Conservation (phyloP, 306 rosid genomes). For the barrel medic (Medicago truncatula) region DNA sequence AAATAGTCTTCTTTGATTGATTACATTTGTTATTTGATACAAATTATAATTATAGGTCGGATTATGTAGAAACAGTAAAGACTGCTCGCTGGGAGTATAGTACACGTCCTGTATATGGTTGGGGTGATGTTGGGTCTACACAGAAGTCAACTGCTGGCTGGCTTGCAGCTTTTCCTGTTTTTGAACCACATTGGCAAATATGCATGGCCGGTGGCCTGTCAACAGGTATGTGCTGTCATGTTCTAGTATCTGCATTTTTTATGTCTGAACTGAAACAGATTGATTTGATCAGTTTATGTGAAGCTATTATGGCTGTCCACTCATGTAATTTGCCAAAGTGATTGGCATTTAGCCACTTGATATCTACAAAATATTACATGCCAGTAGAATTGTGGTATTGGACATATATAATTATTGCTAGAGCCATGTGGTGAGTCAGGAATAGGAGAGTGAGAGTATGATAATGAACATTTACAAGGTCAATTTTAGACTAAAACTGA, state of each 20-base stretch:
- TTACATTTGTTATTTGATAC: constrained; percentile 36
- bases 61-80: constrained; percentile 79
- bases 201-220: constrained; percentile 95
- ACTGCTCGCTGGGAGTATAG: constrained; percentile 94
- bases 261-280: constrained; percentile 26
- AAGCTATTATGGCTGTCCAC: constrained; percentile 19
- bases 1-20: constrained; percentile 25
- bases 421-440: constrained; percentile 8
- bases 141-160: constrained; percentile 98
- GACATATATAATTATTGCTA: constrained; percentile 31
- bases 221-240: constrained; percentile 65
- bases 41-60: constrained; percentile 61
- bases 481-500: constrained; percentile 14
- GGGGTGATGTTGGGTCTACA: constrained; percentile 87
- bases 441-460: not conserved
- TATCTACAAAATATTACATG: constrained; percentile 19
- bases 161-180: constrained; percentile 98
- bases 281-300: constrained; percentile 28
- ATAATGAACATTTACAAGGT: constrained; percentile 10
- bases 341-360: not conserved
- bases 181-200: constrained; percentile 99
- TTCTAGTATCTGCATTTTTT: constrained; percentile 26
- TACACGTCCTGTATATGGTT: constrained; percentile 86
- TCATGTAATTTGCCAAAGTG: constrained; percentile 27
- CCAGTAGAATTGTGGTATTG: constrained; percentile 14